Evolutionary conservation across 1,284 basidiomycete species (phyloP).

Genomic region (Ganoderma sp.): DNA sequence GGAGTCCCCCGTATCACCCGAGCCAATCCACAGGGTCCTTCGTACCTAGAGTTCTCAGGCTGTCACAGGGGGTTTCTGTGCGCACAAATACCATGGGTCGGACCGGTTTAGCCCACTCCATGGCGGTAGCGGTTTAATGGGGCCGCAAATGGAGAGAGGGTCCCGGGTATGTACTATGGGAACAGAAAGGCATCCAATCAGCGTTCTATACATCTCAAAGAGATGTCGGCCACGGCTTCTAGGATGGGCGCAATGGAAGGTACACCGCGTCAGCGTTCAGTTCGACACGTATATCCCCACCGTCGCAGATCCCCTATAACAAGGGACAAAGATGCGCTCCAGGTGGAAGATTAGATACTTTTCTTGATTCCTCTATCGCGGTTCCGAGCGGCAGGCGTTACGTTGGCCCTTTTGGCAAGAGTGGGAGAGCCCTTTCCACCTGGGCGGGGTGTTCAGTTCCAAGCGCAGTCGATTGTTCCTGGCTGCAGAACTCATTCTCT

Average conservation of each 20-base stretch:
- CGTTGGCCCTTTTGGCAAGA: neutral
- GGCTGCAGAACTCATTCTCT: neutral
- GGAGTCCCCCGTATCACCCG: neutral
- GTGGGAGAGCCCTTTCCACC: neutral
- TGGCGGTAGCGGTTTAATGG: neutral
- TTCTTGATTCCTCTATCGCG: neutral
- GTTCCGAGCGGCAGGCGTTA: neutral
- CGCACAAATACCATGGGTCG: neutral
- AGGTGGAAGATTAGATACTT: neutral
- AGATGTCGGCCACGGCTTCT: neutral
- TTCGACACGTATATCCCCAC: neutral
- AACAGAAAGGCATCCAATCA: neutral
- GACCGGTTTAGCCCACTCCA: neutral
- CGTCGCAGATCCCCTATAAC: neutral
- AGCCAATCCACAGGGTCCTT: neutral
- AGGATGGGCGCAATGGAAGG: neutral
- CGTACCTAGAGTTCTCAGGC: slow-evolving; percentile 1
- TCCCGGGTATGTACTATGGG: neutral
- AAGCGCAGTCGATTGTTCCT: neutral
- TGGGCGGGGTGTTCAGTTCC: neutral
- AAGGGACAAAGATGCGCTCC: neutral
- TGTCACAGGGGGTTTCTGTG: neutral
- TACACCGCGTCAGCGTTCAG: neutral
- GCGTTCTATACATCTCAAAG: neutral
- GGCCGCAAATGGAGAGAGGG: neutral